phyloP scores from a whole-genome alignment of 805 yeast genomes.

The Hanseniaspora lindneri region DNA sequence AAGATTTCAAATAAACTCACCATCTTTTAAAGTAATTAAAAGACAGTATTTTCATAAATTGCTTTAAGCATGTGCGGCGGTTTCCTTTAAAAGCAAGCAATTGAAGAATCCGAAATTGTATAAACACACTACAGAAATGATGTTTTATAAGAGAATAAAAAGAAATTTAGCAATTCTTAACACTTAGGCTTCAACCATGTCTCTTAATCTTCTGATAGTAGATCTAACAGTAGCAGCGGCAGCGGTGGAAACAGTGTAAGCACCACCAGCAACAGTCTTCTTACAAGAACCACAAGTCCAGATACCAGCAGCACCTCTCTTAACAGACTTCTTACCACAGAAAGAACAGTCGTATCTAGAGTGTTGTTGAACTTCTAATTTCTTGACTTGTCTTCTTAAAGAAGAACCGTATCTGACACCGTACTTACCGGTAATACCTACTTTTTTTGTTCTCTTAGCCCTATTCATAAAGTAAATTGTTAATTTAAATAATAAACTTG shows the following conservation, averaged over 20 bases:
- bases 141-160: not conserved
- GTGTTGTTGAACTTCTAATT: conserved; percentile 97
- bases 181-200: conserved; percentile 94
- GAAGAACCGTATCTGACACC: conserved; percentile 99
- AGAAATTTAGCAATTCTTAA: not conserved
- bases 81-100: too few species aligned
- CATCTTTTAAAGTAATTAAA: not conserved
- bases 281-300: conserved; percentile 93
- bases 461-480: conserved; percentile 31
- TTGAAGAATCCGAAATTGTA: not conserved
- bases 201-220: conserved; percentile 99
- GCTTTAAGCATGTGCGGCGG: too few species aligned
- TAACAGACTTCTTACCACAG: conserved; percentile 99
- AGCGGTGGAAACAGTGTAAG: conserved; percentile 97
- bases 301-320: conserved; percentile 97
- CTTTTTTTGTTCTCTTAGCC: conserved; percentile 99
- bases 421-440: conserved; percentile 99
- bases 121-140: not conserved
- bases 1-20: not conserved
- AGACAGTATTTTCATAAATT: not conserved
- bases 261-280: conserved; percentile 99
- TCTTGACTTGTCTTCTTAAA: conserved; percentile 98
- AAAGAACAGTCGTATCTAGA: conserved; percentile 97
- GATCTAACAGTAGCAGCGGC: conserved; percentile 99
- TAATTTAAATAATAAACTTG: not conserved